These are phyloP conservation scores for Pseudoturritis turrita DNA, from an alignment of 345 rosid species.

Conservation along the genomic window DNA sequence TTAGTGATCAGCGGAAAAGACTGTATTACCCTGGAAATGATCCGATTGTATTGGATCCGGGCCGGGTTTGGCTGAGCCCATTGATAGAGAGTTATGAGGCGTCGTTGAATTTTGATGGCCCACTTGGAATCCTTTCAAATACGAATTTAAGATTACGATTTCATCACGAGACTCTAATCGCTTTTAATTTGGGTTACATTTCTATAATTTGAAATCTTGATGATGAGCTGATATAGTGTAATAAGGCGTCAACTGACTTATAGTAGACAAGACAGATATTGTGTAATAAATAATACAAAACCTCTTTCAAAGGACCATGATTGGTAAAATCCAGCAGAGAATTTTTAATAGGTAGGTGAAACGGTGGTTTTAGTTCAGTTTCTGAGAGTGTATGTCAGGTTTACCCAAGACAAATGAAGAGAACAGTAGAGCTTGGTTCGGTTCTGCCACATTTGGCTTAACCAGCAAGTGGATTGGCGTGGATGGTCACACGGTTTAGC, in stretches of 20 bases:
- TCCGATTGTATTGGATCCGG: not conserved
- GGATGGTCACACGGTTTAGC: constrained; percentile 86
- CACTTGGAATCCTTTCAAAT: not conserved
- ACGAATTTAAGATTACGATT: not conserved
- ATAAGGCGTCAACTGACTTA: not conserved
- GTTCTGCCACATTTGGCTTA: constrained; percentile 22
- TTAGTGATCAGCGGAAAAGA: not conserved
- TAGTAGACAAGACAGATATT: not conserved
- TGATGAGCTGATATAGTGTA: not conserved
- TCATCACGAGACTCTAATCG: no score
- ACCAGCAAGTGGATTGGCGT: constrained; percentile 97
- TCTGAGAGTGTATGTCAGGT: not conserved
- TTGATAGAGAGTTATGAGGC: not conserved
- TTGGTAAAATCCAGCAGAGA: not conserved
- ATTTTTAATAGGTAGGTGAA: not conserved
- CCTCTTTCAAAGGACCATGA: not conserved
- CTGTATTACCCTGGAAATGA: not conserved
- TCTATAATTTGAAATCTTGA: not conserved
- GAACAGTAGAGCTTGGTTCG: not conserved
- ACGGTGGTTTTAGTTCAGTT: not conserved
- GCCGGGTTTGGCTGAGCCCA: not conserved
- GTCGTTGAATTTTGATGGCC: not conserved
- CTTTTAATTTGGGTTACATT: not conserved
- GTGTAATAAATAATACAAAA: not conserved
- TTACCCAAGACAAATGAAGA: not conserved